A percentile compares a stretch with the other conserved stretches of the same genome.
These are phyloP conservation scores for Aegilops bicornis DNA, from an alignment of 176 grass and related monocot genomes.

Conservation along the genomic window DNA sequence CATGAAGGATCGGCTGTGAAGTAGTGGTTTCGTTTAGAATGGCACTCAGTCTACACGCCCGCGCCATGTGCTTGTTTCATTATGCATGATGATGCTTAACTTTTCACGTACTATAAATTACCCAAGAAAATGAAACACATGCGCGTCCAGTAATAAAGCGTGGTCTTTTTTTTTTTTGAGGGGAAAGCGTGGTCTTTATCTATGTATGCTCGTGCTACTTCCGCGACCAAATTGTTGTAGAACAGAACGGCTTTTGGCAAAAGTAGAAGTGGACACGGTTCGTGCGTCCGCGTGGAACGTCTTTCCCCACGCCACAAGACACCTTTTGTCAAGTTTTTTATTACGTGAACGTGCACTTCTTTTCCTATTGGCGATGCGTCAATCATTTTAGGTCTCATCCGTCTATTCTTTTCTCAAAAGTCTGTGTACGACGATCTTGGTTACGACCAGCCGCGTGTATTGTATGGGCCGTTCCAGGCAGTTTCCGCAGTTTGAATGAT, in stretches of 20 bases:
- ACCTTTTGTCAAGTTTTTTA: background rate
- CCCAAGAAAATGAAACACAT: background rate
- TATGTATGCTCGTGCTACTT: background rate
- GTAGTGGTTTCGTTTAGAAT: too few relatives aligned
- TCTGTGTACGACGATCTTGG: too few relatives aligned
- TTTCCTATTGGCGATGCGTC: background rate
- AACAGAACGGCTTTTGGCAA: background rate
- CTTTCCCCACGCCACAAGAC: background rate
- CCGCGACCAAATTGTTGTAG: background rate
- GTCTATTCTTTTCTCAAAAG: too few relatives aligned
- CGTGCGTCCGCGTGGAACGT: background rate
- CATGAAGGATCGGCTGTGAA: too few relatives aligned
- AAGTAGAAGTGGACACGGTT: too few relatives aligned
- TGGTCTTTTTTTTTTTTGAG: too few relatives aligned
- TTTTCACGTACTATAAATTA: background rate
- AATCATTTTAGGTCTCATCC: background rate
- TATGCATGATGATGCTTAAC: background rate
- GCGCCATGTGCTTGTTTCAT: background rate
- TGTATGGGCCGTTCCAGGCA: too few relatives aligned
- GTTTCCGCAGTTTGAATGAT: too few relatives aligned
- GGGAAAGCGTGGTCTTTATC: background rate
- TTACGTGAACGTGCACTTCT: too few relatives aligned
- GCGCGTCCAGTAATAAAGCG: too few relatives aligned
- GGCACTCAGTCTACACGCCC: too few relatives aligned
- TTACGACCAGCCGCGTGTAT: too few relatives aligned